A percentile compares a stretch with the other conserved stretches of the same genome.
Conservation (phyloP, 345 rosid genomes). For the Rhizophora mangle region DNA sequence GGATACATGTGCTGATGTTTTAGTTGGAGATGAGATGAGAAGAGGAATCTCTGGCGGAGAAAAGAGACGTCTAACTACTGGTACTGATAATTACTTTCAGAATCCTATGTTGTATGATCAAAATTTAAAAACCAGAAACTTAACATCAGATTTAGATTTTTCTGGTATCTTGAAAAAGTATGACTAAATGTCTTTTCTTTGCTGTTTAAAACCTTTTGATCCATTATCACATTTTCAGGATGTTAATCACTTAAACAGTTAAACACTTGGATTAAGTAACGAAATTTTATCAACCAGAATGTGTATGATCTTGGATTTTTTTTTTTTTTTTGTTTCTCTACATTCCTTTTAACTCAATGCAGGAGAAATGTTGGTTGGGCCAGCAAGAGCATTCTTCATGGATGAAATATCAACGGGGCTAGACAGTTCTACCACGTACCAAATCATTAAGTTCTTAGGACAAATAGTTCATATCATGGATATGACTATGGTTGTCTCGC, state of each 20-base stretch:
- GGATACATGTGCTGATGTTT: conserved; percentile 42
- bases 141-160: too few species aligned
- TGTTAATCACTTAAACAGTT: too few species aligned
- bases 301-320: too few species aligned
- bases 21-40: conserved; percentile 49
- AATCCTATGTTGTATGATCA: not conserved
- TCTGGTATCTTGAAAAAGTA: not conserved
- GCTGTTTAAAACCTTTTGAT: not conserved
- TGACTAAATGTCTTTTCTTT: not conserved
- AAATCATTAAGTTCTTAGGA: conserved; percentile 41
- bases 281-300: too few species aligned
- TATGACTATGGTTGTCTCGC: conserved; percentile 42
- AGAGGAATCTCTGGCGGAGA: conserved; percentile 52
- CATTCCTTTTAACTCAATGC: not conserved
- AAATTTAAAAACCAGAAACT: not conserved
- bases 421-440: conserved; percentile 51
- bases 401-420: conserved; percentile 56
- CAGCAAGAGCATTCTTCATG: conserved; percentile 45
- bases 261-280: too few species aligned
- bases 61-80: conserved; percentile 46
- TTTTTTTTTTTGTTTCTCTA: too few species aligned
- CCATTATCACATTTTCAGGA: not conserved
- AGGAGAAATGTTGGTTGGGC: conserved; percentile 49
- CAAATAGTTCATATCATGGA: conserved; percentile 49
- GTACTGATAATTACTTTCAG: conserved; percentile 9